Evolutionary conservation across 1,139 yeast genomes (phyloP).

Genomic region (Wickerhamiella infanticola): DNA sequence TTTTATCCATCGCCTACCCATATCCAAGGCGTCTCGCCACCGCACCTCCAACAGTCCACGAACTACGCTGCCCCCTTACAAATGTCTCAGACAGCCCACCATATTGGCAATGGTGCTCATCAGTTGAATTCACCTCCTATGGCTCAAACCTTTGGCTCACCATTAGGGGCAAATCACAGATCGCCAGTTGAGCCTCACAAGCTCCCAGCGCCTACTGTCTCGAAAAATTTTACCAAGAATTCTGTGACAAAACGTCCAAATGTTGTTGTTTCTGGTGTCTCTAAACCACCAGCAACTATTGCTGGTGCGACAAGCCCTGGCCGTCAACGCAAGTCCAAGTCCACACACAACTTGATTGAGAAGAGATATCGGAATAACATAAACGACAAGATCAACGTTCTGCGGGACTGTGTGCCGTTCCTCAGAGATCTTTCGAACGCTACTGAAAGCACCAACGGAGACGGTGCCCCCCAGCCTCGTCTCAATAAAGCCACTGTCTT

Average conservation of each 20-base stretch:
- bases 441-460: conserved; percentile 18
- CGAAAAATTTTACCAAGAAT: conserved; percentile 6
- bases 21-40: background rate
- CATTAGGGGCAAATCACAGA: background rate
- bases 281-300: conserved; percentile 21
- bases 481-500: conserved; percentile 80
- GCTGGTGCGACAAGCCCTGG: background rate
- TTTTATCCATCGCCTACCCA: background rate
- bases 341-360: conserved; percentile 70
- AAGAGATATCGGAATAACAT: conserved; percentile 65
- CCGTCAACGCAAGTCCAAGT: conserved; percentile 21
- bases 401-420: conserved; percentile 63
- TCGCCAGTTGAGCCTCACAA: background rate
- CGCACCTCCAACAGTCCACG: background rate
- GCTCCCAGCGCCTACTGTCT: background rate
- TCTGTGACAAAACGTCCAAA: conserved; percentile 19
- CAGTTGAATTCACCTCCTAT: background rate
- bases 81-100: background rate
- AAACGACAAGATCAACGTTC: conserved; percentile 53
- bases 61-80: background rate
- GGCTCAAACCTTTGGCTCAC: background rate
- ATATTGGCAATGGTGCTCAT: background rate
- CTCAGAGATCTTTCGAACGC: conserved; percentile 25
- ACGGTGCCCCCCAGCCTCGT: conserved; percentile 30
- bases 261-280: conserved; percentile 5